A percentile compares a stretch with the other conserved stretches of the same genome.
phyloP scores from a whole-genome alignment of 2,329 filamentous ascomycete genomes.

The Aspergillus fischeri region DNA sequence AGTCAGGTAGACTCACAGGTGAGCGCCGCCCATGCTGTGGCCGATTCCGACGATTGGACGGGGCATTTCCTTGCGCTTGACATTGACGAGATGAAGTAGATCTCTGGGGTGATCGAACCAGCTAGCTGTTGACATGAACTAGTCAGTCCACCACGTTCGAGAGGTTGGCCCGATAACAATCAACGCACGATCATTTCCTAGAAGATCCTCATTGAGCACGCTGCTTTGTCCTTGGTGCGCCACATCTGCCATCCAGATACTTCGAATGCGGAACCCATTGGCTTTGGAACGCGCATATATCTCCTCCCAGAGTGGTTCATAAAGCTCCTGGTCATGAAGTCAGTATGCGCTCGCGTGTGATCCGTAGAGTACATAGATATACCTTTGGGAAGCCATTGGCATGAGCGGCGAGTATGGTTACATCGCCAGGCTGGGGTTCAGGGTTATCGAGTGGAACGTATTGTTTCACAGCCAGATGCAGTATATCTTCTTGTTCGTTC shows the following conservation, averaged over 20 bases:
- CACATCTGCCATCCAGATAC: slow-evolving; percentile 89
- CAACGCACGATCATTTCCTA: slow-evolving; percentile 78
- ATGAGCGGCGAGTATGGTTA: slow-evolving; percentile 82
- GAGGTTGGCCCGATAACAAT: not conserved
- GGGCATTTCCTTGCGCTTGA: slow-evolving; percentile 73
- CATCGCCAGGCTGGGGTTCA: slow-evolving; percentile 64
- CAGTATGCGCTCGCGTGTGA: not conserved
- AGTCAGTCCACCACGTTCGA: slow-evolving; percentile 13
- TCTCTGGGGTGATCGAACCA: slow-evolving; percentile 87
- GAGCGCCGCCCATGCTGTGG: slow-evolving; percentile 81
- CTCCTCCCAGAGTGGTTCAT: slow-evolving; percentile 89
- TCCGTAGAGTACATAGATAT: slow-evolving; percentile 4
- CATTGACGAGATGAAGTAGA: slow-evolving; percentile 78
- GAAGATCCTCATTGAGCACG: slow-evolving; percentile 66
- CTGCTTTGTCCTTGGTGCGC: slow-evolving; percentile 78
- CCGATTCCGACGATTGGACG: slow-evolving; percentile 79
- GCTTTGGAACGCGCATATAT: slow-evolving; percentile 57
- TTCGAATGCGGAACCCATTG: slow-evolving; percentile 65
- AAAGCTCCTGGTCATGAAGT: slow-evolving; percentile 63
- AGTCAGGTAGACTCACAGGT: slow-evolving; percentile 47
- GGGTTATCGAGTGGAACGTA: slow-evolving; percentile 74
- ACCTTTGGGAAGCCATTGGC: slow-evolving; percentile 93
- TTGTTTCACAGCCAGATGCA: slow-evolving; percentile 77
- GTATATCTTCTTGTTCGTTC: slow-evolving; percentile 66
- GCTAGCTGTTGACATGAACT: slow-evolving; percentile 51